phyloP scores from a whole-genome alignment of 1,139 yeast genomes.

The Suhomyces maxii region DNA sequence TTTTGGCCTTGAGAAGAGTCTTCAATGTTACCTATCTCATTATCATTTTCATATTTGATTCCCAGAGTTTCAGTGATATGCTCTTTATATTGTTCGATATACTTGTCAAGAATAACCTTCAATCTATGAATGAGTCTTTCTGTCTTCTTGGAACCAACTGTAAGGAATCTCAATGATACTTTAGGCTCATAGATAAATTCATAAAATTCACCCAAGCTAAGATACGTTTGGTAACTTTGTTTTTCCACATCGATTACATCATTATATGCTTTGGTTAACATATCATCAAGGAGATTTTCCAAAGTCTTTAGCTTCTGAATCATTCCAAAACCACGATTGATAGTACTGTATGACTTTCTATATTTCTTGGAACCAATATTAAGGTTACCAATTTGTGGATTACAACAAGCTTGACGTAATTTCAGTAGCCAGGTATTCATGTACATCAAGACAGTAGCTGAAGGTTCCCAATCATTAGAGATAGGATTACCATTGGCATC shows the following conservation, averaged over 20 bases:
- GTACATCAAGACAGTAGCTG: conserved; percentile 35
- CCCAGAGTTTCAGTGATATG: conserved; percentile 1
- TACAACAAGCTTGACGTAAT: conserved; percentile 80
- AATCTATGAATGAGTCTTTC: conserved; percentile 28
- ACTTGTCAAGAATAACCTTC: conserved; percentile 19
- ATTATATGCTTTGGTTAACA: conserved; percentile 56
- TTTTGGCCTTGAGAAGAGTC: conserved; percentile 13
- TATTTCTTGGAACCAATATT: conserved; percentile 32
- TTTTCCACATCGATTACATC: conserved; percentile 53
- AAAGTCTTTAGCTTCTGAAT: conserved; percentile 55
- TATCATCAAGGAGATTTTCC: conserved; percentile 62
- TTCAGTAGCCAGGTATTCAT: conserved; percentile 69
- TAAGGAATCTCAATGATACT: conserved; percentile 48
- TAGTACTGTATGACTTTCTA: conserved; percentile 15
- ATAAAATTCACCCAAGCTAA: conserved; percentile 62
- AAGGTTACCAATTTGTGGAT: conserved; percentile 65
- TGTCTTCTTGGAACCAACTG: conserved; percentile 36
- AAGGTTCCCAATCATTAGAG: conserved; percentile 52
- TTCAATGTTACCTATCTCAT: conserved; percentile 19
- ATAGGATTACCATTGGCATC: conserved; percentile 58
- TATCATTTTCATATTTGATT: conserved; percentile 21
- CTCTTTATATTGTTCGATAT: conserved; percentile 17
- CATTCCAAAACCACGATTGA: conserved; percentile 17
- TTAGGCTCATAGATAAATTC: conserved; percentile 56
- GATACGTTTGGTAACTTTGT: conserved; percentile 37